Conservation (phyloP, 164 flowering plant genomes). For the Tinospora cordifolia region DNA sequence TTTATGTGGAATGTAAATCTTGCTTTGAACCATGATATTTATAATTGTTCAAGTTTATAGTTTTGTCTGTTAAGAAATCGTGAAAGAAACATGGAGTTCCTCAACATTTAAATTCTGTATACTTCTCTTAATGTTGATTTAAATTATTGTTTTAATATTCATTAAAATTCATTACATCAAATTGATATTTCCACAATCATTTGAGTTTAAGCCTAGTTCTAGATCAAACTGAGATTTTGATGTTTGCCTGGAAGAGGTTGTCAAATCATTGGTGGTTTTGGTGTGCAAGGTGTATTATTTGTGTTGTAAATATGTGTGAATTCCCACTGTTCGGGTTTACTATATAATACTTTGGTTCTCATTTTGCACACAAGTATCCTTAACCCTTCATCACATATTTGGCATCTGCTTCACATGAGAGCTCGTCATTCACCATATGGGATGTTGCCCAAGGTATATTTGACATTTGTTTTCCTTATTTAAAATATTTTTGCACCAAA, state of each 20-base stretch:
- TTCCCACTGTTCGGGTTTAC: not conserved
- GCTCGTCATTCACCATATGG: constrained; percentile 92
- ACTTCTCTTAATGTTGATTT: too few species aligned
- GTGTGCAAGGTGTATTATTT: not conserved
- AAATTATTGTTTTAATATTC: too few species aligned
- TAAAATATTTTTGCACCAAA: not conserved
- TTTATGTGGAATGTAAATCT: too few species aligned
- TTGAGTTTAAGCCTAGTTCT: too few species aligned
- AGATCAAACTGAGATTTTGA: not conserved
- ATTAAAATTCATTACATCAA: too few species aligned
- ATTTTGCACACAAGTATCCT: constrained; percentile 26
- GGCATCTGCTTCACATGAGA: constrained; percentile 84
- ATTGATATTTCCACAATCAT: too few species aligned
- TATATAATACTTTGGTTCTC: not conserved
- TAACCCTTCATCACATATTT: constrained; percentile 62
- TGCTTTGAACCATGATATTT: too few species aligned
- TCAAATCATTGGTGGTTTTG: not conserved
- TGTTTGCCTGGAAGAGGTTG: not conserved
- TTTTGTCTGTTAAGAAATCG: too few species aligned
- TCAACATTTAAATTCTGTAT: too few species aligned
- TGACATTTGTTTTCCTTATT: not conserved
- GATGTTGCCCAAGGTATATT: constrained; percentile 89
- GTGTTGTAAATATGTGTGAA: not conserved
- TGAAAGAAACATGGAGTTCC: too few species aligned
- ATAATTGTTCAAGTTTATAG: too few species aligned